Percentiles rank a stretch among this genome's conserved stretches.
phyloP scores from a whole-genome alignment of 345 rosid genomes.

The Lagerstroemia speciosa region DNA sequence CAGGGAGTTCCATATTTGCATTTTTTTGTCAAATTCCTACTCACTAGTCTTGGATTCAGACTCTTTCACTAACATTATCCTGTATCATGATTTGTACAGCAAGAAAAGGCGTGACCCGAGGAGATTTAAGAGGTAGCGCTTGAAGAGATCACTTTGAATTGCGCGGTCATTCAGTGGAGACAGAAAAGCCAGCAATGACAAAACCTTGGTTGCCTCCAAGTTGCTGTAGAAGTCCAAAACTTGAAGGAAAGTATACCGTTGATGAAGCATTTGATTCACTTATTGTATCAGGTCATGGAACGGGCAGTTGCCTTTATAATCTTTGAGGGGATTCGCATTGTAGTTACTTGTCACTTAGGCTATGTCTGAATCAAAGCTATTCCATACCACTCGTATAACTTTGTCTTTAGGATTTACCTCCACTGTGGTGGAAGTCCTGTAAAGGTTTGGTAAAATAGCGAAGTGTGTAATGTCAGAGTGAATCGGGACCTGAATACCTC shows the following conservation, averaged over 20 bases:
- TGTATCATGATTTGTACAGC: conserved; percentile 22
- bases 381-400: not conserved
- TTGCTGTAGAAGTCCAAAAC: not conserved
- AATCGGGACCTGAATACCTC: not conserved
- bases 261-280: not conserved
- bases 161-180: not conserved
- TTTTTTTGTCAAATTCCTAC: not conserved
- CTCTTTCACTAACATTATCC: conserved; percentile 4
- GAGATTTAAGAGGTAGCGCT: conserved; percentile 22
- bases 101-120: conserved; percentile 21
- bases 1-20: not conserved
- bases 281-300: not conserved
- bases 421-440: too few species aligned
- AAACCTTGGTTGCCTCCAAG: not conserved
- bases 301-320: not conserved
- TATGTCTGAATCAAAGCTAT: too few species aligned
- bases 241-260: not conserved
- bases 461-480: too few species aligned
- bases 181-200: not conserved
- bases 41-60: not conserved
- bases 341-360: not conserved
- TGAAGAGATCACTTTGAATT: not conserved
- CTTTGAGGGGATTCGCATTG: not conserved
- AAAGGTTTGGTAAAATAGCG: too few species aligned
- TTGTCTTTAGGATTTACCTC: too few species aligned